Evolutionary conservation across 331 rosid species (phyloP), one percentile per base, ranked within the genome.

Genomic region (Stylosanthes scabra): DNA sequence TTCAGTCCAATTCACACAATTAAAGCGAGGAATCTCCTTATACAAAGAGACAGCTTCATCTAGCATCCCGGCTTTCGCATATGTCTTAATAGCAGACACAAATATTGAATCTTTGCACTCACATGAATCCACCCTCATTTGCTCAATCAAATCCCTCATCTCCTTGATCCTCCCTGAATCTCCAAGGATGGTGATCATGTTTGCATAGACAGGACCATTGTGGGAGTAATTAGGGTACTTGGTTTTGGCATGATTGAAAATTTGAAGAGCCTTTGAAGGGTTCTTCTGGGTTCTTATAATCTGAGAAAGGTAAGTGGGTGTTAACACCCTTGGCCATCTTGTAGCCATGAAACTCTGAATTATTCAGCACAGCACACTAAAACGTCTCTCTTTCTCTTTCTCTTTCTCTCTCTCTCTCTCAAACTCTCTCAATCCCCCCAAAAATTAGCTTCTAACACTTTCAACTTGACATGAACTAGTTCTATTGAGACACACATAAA

Each of bases 271-370:
- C 8, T 82, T 84, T 61, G 82, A 82, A 6, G 97, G 92, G 31
- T 87, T 90, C 60, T 89, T 93, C 82, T 93, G 93, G 52, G 75
- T 81, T 66, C 71, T 79, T 42, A 93, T 68, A 72, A 93, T 87
- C 83, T 86, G 96, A 66, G 93, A 84, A 13, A 93, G 89, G 44
- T 78, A 52, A 2, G 87, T 83, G 39, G 98, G 96, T 41, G 97
- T 83, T 71, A 93, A 78, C 80, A 89, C 70, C 84, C 93, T 87
- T 25, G 96, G 93, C 98, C 98, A 93, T 70, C 93, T 86, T 70
- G 87, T 62, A 63, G 62, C 66, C 97, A 93, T 92, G 71, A 75
- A 66, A 76, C 56, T 66, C 57, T 29, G 2, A 73, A 41, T 41
- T 31, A 31, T 41, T 41, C 10, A 41, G 55, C 74, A 37, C 47